A percentile compares a stretch with the other conserved stretches of the same genome.
Conservation (phyloP, 2,329 filamentous ascomycete species). For the Tolypocladium endophyticum region DNA sequence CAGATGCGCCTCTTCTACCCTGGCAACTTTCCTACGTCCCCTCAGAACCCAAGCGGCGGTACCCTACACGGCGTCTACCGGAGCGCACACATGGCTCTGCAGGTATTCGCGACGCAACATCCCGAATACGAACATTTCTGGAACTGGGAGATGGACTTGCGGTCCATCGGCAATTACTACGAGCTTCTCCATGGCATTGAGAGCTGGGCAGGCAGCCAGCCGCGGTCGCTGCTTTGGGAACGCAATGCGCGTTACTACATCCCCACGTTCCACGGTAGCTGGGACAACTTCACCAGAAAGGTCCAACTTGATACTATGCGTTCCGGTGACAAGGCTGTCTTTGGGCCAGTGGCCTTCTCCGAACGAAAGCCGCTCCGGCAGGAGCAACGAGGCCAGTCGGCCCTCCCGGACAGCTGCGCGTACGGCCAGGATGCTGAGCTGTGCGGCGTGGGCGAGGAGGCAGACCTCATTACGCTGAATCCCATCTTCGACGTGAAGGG, state of each 20-base stretch:
- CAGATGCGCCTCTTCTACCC: conserved; percentile 74
- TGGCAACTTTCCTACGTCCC: conserved; percentile 58
- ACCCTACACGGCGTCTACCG: conserved; percentile 62
- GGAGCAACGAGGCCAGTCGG: conserved; percentile 40
- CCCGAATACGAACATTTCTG: conserved; percentile 57
- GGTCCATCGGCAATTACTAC: conserved; percentile 56
- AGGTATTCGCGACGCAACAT: conserved; percentile 52
- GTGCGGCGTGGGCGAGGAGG: conserved; percentile 62
- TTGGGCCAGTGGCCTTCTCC: conserved; percentile 53
- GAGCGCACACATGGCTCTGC: conserved; percentile 50
- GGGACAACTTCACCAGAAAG: conserved; percentile 59
- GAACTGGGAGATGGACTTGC: conserved; percentile 63
- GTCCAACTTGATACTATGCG: conserved; percentile 50
- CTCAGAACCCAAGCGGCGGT: conserved; percentile 44
- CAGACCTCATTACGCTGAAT: conserved; percentile 68
- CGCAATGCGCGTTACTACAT: conserved; percentile 69
- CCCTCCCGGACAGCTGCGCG: conserved; percentile 44
- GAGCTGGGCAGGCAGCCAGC: conserved; percentile 57
- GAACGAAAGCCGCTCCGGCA: conserved; percentile 35
- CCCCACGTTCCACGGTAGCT: conserved; percentile 56
- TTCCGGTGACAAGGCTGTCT: conserved; percentile 45
- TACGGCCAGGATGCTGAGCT: conserved; percentile 36
- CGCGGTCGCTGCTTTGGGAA: conserved; percentile 67
- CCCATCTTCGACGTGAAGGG: conserved; percentile 62
- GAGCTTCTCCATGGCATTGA: conserved; percentile 61